phyloP scores from a whole-genome alignment of 768 basidiomycete species.

The Tubosaeta sp. region DNA sequence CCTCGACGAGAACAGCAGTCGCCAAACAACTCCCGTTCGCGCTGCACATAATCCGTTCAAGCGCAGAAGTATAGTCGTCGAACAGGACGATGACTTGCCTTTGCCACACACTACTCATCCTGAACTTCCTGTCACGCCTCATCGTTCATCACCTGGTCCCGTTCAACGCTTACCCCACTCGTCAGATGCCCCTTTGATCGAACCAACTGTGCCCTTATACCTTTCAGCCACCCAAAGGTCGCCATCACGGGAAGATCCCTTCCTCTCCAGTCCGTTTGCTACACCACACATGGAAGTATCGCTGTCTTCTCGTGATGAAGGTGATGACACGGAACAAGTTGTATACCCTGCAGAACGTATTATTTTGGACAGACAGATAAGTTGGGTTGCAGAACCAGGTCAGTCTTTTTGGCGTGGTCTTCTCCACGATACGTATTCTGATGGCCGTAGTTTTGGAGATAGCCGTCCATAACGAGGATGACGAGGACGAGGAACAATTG shows the following conservation, averaged over 20 bases:
- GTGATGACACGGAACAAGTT: constrained; percentile 55
- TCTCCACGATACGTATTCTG: constrained; percentile 7
- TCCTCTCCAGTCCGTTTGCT: constrained; percentile 68
- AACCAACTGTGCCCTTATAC: constrained; percentile 49
- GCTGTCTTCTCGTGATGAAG: constrained; percentile 48
- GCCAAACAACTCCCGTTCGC: constrained; percentile 33
- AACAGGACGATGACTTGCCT: constrained; percentile 63
- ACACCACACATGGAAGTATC: constrained; percentile 65
- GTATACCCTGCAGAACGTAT: constrained; percentile 56
- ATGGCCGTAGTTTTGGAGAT: constrained; percentile 52
- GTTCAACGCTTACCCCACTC: constrained; percentile 42
- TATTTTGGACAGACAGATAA: constrained; percentile 54
- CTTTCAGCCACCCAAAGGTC: constrained; percentile 38
- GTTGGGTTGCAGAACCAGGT: constrained; percentile 78
- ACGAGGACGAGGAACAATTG: constrained; percentile 41
- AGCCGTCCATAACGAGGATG: constrained; percentile 52
- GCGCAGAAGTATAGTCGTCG: constrained; percentile 63
- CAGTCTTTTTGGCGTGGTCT: constrained; percentile 20
- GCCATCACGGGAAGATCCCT: constrained; percentile 53
- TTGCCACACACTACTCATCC: constrained; percentile 35
- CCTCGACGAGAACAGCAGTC: constrained; percentile 29
- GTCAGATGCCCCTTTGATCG: constrained; percentile 49
- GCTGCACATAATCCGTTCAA: constrained; percentile 38
- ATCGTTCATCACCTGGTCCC: constrained; percentile 31
- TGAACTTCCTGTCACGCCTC: constrained; percentile 41